Base-by-base conservation (phyloP, 2,329 filamentous ascomycete species). In the Monilinia polystroma region DNA sequence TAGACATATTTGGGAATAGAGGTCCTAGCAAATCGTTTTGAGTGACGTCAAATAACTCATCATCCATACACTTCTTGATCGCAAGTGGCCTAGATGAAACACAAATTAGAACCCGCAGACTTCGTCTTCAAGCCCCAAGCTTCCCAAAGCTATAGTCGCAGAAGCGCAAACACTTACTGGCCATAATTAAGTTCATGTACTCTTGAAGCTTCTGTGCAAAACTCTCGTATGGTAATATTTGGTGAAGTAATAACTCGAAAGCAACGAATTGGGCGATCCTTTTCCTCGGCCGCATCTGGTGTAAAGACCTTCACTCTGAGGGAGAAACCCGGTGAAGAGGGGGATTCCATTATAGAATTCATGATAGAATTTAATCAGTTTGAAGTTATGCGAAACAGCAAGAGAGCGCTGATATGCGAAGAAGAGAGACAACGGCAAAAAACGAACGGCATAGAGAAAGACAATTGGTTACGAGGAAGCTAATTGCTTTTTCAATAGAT, bases 41-140 rank as follows among this genome's bases (percentile, higher is more conserved):
- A 2, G 72, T 73, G n/a, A 76, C 68, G 53, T 76, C 75, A 49
- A 75, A 76, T 56, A 67, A 70, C 57, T 75, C 69, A 41, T 75
- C 75, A 64, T 76, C 75, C 65, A 75, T 74, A 23, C 74, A 74
- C 57, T 74, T 75, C 68, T 75, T 75, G 47, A 76, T 73, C 1
- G 71, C 63, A 41, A 76, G 67, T 45, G 72, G 71, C 56, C 75
- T 76, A 65, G 23, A 38, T 41, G 55, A 54, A 62, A 41, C 23
- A 43, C 10, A 54, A 35, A 16, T 66, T 26, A 66, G 52, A 41
- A 57, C 23, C 4, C 18, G 23, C 11, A 14, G 20, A 26, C 16
- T 14, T 49, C 29, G 29, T n/a, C 29, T 26, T n/a, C 41, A n/a
- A 49, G 6, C 5, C 16, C 7, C 7, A 47, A 45, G 2, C 10